Base-by-base conservation (phyloP, 768 basidiomycete species). In the Fomitopsis serialis region DNA sequence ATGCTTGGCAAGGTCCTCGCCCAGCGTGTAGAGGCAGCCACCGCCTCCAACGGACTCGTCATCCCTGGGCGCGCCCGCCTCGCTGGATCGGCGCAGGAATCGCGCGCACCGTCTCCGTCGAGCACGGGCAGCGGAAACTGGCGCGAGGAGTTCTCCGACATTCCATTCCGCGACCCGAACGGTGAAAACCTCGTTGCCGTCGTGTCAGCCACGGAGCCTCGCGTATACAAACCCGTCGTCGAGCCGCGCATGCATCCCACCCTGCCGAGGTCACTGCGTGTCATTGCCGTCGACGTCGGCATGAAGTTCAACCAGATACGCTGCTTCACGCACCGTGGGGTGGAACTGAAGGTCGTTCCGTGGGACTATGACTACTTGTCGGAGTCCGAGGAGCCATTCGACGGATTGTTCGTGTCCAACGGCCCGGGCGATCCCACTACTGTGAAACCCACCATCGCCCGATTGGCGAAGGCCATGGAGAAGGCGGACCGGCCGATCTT, bases 261-360 rank as follows among this genome's bases (percentile, higher is more conserved):
- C 1, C 91, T 89, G 11, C 44, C 45, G 27, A 82, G 94, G 47
- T 72, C 82, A 0, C 66, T 98, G 27, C 88, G 97, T 55, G 81
- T 99, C 25, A 65, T 99, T 15, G 93, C 92, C 5, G 73, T 98
- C 54, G 97, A 99, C 67, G 96, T 98, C 48, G 97, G 97, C n/a
- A 98, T 98, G 92, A 99, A 99, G 72, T 97, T 90, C 76, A 98
- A 98, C 71, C 97, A 99, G 71, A 94, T 98, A 61, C 82, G 97
- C 32, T 99, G 97, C 75, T 98, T 99, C 73, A 83, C 81, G 42
- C 77, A 82, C 35, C 87, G 97, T 32, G 97, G 97, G 46, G 82
- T 98, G 34, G 92, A 98, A 69, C 77, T 98, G 66, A 98, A 98
- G 72, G 92, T 98, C 49, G 90, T 98, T 8, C 95, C 97, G 24